Evolutionary conservation across 1,284 basidiomycete species (phyloP).

Genomic region (Xerocomus amazonicus): DNA sequence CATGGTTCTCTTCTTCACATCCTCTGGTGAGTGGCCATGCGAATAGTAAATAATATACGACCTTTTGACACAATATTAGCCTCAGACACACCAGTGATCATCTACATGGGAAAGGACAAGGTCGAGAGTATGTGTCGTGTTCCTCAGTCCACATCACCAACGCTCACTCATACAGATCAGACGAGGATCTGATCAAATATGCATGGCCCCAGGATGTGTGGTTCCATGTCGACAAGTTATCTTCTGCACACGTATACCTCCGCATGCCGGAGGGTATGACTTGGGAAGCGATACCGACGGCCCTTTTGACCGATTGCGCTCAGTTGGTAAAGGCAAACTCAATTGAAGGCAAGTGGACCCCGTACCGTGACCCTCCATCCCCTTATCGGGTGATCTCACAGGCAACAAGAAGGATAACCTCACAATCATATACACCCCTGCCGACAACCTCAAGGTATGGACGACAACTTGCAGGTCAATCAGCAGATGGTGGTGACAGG

Average conservation of each 20-base stretch:
- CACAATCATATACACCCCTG: constrained; percentile 93
- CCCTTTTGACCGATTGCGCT: constrained; percentile 80
- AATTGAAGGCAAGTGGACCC: constrained; percentile 74
- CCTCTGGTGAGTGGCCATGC: constrained; percentile 42
- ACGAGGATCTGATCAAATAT: constrained; percentile 92
- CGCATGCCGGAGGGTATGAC: constrained; percentile 76
- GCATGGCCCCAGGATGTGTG: constrained; percentile 81
- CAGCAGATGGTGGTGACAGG: constrained; percentile 4
- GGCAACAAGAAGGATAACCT: constrained; percentile 96
- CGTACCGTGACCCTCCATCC: not conserved
- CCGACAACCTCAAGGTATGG: constrained; percentile 79
- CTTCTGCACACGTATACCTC: constrained; percentile 92
- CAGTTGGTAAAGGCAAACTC: constrained; percentile 98
- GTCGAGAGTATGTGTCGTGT: constrained; percentile 74
- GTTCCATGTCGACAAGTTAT: constrained; percentile 89
- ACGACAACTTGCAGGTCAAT: not conserved
- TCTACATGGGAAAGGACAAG: constrained; percentile 98
- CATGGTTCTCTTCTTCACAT: constrained; percentile 74
- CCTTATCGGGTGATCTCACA: constrained; percentile 30
- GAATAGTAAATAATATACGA: not conserved
- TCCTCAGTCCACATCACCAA: constrained; percentile 7
- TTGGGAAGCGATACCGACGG: constrained; percentile 86
- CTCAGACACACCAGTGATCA: constrained; percentile 59
- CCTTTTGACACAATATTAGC: constrained; percentile 33
- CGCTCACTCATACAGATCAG: constrained; percentile 41